Evolutionary conservation across 257 asterid genomes (phyloP), one percentile per base, ranked within the genome.

Genomic region (Solanum clarkiae): DNA sequence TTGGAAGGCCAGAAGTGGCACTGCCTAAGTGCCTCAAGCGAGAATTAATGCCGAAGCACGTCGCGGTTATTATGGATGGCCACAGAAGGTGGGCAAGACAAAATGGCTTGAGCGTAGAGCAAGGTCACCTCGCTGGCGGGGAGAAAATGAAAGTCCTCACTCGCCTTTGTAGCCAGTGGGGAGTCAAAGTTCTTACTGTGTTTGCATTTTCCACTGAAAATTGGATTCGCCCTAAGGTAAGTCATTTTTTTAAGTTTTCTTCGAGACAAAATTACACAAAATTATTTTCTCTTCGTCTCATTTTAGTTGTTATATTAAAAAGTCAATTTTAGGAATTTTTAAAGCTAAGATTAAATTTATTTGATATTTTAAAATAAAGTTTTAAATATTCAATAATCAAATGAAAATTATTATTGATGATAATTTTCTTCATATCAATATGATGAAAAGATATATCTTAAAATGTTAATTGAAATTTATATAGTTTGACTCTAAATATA

Each of bases 151-250:
- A 17, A 42, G 9, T 22, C 8, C 83, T 86, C 14, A 29, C 53
- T 13, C 45, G 40, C 8, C 62, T 74, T 24, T 86, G 92, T 68
- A 24, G 3, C 32, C 54, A 89, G 13, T 72, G 80, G 56, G 87
- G 88, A 65, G 63, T 86, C 22, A 32, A 86, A 36, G 84, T 86
- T 60, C 82, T 88, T 36, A 42, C 89, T 0, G 8, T 86, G 13
- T 85, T 82, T 10, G 84, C 87, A 1, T 69, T 85, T 17, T 89
- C 91, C 20, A 88, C 88, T 9, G 87, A 88, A 54, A 88, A 88
- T 6, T 86, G 89, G 83, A 3, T 0, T 75, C 88, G 88, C 0
- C 66, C 89, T 0, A 55, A 88, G 20, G 86, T 75, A 80, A 69
- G 62, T 29, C 2, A 2, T 3, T 17, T 71, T 15, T 10, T 22